A percentile compares a stretch with the other conserved stretches of the same genome.
These are phyloP conservation scores for Ogataea pilisensis DNA, from an alignment of 805 yeast genomes.

Conservation along the genomic window DNA sequence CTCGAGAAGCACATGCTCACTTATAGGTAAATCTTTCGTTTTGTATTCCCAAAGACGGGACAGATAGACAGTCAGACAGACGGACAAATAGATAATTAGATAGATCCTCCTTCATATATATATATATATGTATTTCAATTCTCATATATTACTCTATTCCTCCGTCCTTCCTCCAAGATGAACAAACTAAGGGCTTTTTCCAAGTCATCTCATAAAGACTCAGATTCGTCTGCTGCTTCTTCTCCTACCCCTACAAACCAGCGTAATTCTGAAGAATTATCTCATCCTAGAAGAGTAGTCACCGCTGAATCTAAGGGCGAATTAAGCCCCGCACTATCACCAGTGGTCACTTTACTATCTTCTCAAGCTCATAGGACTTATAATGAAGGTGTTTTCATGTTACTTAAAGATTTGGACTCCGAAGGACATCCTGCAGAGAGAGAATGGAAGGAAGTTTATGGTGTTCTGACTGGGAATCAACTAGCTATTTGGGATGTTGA, in stretches of 20 bases:
- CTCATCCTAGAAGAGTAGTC: slow-evolving; percentile 14
- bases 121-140: not conserved
- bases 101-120: not conserved
- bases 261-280: slow-evolving; percentile 2
- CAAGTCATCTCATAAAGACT: slow-evolving; percentile 1
- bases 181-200: slow-evolving; percentile 6
- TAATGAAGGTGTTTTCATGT: slow-evolving; percentile 71
- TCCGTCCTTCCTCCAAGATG: not conserved
- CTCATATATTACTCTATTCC: not conserved
- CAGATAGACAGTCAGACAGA: no score
- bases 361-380: slow-evolving; percentile 75
- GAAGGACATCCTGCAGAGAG: slow-evolving; percentile 86
- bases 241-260: not conserved
- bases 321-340: slow-evolving; percentile 45
- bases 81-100: no score
- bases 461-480: slow-evolving; percentile 85
- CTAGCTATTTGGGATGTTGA: slow-evolving; percentile 90
- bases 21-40: no score
- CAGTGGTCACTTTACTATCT: slow-evolving; percentile 68
- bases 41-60: no score
- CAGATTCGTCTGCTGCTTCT: not conserved
- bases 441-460: slow-evolving; percentile 90
- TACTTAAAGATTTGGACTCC: slow-evolving; percentile 66
- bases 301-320: slow-evolving; percentile 29
- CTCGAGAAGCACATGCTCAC: no score